phyloP scores from a whole-genome alignment of 495 filamentous ascomycete genomes.

The Penicillium canariense region DNA sequence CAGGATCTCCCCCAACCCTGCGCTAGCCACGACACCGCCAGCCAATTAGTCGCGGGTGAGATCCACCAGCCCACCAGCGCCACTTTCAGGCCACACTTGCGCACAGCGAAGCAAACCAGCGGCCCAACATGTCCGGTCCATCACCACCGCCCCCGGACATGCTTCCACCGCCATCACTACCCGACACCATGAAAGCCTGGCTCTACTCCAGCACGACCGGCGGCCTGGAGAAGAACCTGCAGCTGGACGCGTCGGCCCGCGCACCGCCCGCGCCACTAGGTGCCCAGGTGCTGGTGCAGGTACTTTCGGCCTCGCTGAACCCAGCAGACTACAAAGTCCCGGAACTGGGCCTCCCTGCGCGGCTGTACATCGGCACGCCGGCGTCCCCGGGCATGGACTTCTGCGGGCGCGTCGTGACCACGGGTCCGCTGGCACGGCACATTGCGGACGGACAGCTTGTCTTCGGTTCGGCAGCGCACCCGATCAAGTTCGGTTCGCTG shows the following conservation, averaged over 20 bases:
- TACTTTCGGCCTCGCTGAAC: conserved; percentile 58
- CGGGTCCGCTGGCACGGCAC: conserved; percentile 28
- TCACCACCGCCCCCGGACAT: not conserved
- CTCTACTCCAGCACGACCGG: conserved; percentile 49
- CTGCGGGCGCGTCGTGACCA: conserved; percentile 55
- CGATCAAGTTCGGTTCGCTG: conserved; percentile 49
- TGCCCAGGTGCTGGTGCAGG: conserved; percentile 55
- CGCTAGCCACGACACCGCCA: not conserved
- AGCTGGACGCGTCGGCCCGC: conserved; percentile 43
- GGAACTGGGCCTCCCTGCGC: conserved; percentile 46
- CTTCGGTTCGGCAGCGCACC: conserved; percentile 47
- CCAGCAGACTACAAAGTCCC: conserved; percentile 70
- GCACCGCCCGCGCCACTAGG: conserved; percentile 36
- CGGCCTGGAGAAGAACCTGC: conserved; percentile 57
- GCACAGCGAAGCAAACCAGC: not conserved
- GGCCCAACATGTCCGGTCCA: not conserved
- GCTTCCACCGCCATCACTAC: conserved; percentile 2
- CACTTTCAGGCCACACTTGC: not conserved
- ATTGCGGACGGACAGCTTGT: conserved; percentile 54
- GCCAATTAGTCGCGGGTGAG: not conserved
- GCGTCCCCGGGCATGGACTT: conserved; percentile 64
- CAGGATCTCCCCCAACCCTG: not conserved
- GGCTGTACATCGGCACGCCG: conserved; percentile 42
- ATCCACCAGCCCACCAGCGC: not conserved
- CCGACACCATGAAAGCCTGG: conserved; percentile 60